Evolutionary conservation across 2,329 filamentous ascomycete genomes (phyloP).

Genomic region (Xylariaceae sp.): DNA sequence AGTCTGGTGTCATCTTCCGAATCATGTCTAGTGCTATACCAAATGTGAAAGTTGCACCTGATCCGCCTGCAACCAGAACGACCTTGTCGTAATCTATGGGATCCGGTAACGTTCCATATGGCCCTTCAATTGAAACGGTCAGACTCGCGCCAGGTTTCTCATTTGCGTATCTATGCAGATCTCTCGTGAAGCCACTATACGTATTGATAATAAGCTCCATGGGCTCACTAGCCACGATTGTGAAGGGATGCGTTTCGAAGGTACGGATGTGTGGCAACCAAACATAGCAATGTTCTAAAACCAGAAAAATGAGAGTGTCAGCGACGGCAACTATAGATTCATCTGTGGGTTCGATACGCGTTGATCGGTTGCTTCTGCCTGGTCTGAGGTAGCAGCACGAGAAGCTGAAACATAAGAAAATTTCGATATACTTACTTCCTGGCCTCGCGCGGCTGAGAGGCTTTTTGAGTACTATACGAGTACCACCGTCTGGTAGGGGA

Average conservation of each 20-base stretch:
- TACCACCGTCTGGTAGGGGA: constrained; percentile 52
- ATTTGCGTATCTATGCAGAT: constrained; percentile 58
- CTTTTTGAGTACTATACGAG: constrained; percentile 54
- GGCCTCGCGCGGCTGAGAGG: constrained; percentile 51
- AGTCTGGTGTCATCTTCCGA: constrained; percentile 47
- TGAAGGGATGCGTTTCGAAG: constrained; percentile 68
- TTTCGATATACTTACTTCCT: constrained; percentile 45
- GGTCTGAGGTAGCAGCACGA: too few species aligned
- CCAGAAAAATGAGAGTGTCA: too few species aligned
- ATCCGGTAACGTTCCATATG: constrained; percentile 63
- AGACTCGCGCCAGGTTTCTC: constrained; percentile 56
- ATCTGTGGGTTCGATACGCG: too few species aligned
- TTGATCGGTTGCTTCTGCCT: too few species aligned
- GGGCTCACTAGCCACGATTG: constrained; percentile 58
- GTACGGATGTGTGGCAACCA: constrained; percentile 65
- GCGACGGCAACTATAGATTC: too few species aligned
- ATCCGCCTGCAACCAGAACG: constrained; percentile 65
- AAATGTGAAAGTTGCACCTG: constrained; percentile 65
- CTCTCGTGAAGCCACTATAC: constrained; percentile 63
- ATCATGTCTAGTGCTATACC: constrained; percentile 55
- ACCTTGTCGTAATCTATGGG: constrained; percentile 59
- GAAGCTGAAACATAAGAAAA: neutral
- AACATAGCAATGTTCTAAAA: constrained; percentile 63
- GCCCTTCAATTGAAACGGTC: constrained; percentile 61
- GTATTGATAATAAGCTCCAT: constrained; percentile 65